Base-by-base conservation (phyloP, 345 rosid genomes). In the Stellera chamaejasme region DNA sequence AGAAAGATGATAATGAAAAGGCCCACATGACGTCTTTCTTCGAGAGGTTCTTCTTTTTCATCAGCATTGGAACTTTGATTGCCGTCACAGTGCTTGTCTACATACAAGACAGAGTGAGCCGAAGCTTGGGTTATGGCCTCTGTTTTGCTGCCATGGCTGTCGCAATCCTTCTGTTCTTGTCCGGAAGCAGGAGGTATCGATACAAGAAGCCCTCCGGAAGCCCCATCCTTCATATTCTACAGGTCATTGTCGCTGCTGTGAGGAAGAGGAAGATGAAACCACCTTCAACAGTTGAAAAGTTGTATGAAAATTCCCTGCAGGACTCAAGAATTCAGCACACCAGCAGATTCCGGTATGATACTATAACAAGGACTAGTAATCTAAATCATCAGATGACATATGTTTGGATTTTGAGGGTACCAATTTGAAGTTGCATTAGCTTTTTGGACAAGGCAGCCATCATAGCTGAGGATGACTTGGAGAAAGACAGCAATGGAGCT, bases 161-260 rank as follows among this genome's bases (percentile, higher is more conserved):
- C 16, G 91, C 94, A 25, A 64, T 87, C 28, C 8, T 65, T 54
- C 27, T 85, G 43, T 77, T 90, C 66, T 65, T 87, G 43, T 79
- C 72, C 4, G 91, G 94, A 46, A 80, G 74, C 8, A 80, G 69
- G 55, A 74, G 65, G 16, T 90, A 82, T 45, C 74, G 97, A 59
- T 87, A 82, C 64, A 87, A 90, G 83, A 82, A 81, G 56, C 68
- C 85, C 66, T 43, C 49, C 66, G 94, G 96, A 14, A 90, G 91
- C 68, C 96, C 96, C 3, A 71, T 87, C 11, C 89, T 87, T 36
- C 94, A 82, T 54, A 82, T 90, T 51, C 63, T 73, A 60, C 97
- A 90, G 59, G 90, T 90, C 41, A 60, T 84, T 59, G 82, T 61
- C 4, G 97, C 91, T 51, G 72, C 96, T 5, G 28, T 67, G 25